Conservation (phyloP, 2,329 filamentous ascomycete species). For the Penicillium sp. region DNA sequence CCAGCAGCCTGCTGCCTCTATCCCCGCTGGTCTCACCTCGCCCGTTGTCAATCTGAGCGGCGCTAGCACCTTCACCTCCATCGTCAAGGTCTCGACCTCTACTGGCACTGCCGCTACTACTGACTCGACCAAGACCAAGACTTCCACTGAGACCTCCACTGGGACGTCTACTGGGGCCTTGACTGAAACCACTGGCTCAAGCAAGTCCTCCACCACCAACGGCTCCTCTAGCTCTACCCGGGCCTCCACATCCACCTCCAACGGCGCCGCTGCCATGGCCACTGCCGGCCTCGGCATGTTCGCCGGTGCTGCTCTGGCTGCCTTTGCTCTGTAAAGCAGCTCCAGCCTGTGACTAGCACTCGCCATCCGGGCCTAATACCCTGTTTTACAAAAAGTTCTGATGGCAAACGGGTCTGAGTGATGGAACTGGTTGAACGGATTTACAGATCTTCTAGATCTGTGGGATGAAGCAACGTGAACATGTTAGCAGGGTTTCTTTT, state of each 20-base stretch:
- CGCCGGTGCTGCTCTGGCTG: conserved; percentile 42
- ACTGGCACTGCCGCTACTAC: conserved; percentile 22
- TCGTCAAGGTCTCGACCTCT: conserved; percentile 12
- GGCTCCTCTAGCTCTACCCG: conserved; percentile 5
- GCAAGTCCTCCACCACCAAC: conserved; percentile 16
- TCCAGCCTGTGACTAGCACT: not conserved
- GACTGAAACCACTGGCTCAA: conserved; percentile 3
- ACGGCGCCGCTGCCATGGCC: conserved; percentile 33
- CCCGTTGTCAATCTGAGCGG: conserved; percentile 24
- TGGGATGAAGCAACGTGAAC: conserved; percentile 19
- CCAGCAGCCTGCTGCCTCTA: conserved; percentile 38
- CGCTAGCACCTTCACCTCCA: conserved; percentile 16
- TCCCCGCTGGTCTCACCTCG: conserved; percentile 40
- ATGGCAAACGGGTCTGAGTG: not conserved
- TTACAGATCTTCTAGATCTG: not conserved
- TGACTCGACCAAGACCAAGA: conserved; percentile 12
- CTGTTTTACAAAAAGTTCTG: not conserved
- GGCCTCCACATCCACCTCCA: conserved; percentile 18
- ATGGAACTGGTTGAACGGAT: not conserved
- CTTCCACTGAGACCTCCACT: conserved; percentile 5
- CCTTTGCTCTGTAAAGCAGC: conserved; percentile 37
- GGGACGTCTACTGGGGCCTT: conserved; percentile 4
- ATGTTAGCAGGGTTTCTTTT: conserved; percentile 14
- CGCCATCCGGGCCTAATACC: not conserved
- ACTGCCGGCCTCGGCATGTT: conserved; percentile 39